Conservation (phyloP, 352 stramenopile species). For the Phytophthora nicotianae region DNA sequence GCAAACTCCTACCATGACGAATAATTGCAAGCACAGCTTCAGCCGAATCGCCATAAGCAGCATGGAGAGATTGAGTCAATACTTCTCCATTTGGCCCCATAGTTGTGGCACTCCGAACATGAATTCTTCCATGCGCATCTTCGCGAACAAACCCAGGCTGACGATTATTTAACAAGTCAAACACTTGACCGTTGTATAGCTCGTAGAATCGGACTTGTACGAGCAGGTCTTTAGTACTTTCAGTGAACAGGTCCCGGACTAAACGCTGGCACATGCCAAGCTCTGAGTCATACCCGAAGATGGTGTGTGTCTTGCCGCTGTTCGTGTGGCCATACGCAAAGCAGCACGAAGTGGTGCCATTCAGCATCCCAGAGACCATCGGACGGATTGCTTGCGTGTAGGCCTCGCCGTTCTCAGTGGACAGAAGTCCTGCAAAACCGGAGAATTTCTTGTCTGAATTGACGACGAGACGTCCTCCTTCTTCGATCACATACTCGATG, state of each 20-base stretch:
- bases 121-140: constrained; percentile 46
- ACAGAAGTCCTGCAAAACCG: constrained; percentile 44
- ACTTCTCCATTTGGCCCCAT: constrained; percentile 42
- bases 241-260: constrained; percentile 41
- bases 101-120: constrained; percentile 19
- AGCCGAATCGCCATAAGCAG: constrained; percentile 34
- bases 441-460: constrained; percentile 33
- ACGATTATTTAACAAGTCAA: constrained; percentile 54
- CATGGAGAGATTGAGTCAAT: constrained; percentile 45
- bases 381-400: constrained; percentile 40
- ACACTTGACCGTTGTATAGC: constrained; percentile 64
- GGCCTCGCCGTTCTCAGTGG: constrained; percentile 34
- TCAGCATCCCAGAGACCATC: constrained; percentile 32
- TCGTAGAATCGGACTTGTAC: constrained; percentile 64
- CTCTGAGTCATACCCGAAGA: constrained; percentile 57
- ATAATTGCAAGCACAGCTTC: constrained; percentile 35
- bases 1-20: constrained; percentile 14
- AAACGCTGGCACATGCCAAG: constrained; percentile 48
- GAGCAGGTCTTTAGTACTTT: constrained; percentile 15
- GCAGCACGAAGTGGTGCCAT: constrained; percentile 49
- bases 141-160: constrained; percentile 53
- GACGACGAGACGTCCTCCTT: neutral
- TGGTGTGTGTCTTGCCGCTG: constrained; percentile 68
- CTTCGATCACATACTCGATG: constrained; percentile 25
- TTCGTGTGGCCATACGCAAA: constrained; percentile 69